Percentiles rank a stretch among this genome's conserved stretches.
phyloP scores from a whole-genome alignment of 495 filamentous ascomycete species.

The Podospora didyma region DNA sequence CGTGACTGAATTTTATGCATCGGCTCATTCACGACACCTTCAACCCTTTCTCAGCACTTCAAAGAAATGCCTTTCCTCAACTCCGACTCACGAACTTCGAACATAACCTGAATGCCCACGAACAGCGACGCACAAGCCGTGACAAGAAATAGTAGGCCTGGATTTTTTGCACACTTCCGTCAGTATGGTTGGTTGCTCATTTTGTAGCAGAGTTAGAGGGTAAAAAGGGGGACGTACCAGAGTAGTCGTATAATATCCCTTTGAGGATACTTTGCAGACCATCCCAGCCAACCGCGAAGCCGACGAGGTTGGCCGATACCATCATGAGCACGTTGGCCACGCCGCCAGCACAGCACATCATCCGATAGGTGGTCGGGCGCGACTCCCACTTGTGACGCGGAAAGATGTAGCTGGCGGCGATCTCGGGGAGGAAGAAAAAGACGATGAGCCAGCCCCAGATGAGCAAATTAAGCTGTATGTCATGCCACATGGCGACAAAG shows the following conservation, averaged over 20 bases:
- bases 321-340: slow-evolving; percentile 90
- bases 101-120: slow-evolving; percentile 90
- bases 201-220: background rate
- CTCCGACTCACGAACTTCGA: slow-evolving; percentile 87
- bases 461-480: slow-evolving; percentile 87
- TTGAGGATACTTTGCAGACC: slow-evolving; percentile 72
- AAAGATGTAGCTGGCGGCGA: slow-evolving; percentile 66
- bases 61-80: slow-evolving; percentile 73
- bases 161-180: slow-evolving; percentile 3
- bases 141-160: slow-evolving; percentile 68
- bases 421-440: slow-evolving; percentile 87
- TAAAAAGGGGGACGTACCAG: slow-evolving; percentile 42
- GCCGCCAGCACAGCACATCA: slow-evolving; percentile 79
- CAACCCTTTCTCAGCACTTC: slow-evolving; percentile 59
- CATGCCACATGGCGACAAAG: slow-evolving; percentile 97
- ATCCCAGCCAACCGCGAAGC: slow-evolving; percentile 89
- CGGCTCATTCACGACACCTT: too few relatives aligned
- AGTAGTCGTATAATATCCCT: slow-evolving; percentile 69
- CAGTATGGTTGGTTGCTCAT: background rate
- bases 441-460: slow-evolving; percentile 97
- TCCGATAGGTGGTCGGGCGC: slow-evolving; percentile 64
- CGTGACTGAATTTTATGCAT: too few relatives aligned
- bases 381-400: slow-evolving; percentile 64
- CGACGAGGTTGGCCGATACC: slow-evolving; percentile 92
- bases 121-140: slow-evolving; percentile 70